Evolutionary conservation across 371 early-diverging fungal genomes (phyloP), one percentile per base, ranked within the genome.

Genomic region (Circinella umbellata): DNA sequence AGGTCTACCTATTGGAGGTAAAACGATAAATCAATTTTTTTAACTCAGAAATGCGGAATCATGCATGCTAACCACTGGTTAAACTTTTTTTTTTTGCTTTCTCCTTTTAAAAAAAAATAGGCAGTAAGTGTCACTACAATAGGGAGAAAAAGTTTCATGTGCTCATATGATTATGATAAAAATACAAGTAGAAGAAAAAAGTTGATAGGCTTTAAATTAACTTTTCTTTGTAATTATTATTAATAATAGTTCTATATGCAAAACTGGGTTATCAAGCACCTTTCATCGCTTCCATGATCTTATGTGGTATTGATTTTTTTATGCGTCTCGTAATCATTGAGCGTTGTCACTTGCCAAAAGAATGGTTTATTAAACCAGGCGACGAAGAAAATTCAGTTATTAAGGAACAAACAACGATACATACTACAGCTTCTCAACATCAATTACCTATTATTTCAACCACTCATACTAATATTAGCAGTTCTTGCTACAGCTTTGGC

Each of bases 211-310:
- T 27, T 27, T 27, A 27, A 27, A 27, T 27, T 27, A 27, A 47
- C 47, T 47, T 47, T 11, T 47, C 1, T 47, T 51, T 51, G 15
- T 51, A 17, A 13, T 5, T 51, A 5, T 51, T 6, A 17, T n/a
- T 13, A 13, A 51, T 48, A 47, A 18, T 63, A 80, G 81, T 80
- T 15, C 76, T 88, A 8, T 85, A 93, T 17, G 91, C 88, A 70
- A 77, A 87, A 18, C 73, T 89, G 49, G 92, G 93, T 20, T 75
- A 83, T 17, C 78, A 82, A 47, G 89, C 91, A 0, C 93, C 94
- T 0, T 93, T 93, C 68, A 86, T 88, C 39, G 91, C 95, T 60
- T 90, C 91, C 37, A 86, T 86, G 53, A 81, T 81, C 0, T 79
- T 95, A 42, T 82, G 90, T 4, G 77, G 73, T 1, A 54, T 93